Evolutionary conservation across 805 yeast genomes (phyloP), one percentile per base, ranked within the genome.

Genomic region (Sungouiella thailandica): DNA sequence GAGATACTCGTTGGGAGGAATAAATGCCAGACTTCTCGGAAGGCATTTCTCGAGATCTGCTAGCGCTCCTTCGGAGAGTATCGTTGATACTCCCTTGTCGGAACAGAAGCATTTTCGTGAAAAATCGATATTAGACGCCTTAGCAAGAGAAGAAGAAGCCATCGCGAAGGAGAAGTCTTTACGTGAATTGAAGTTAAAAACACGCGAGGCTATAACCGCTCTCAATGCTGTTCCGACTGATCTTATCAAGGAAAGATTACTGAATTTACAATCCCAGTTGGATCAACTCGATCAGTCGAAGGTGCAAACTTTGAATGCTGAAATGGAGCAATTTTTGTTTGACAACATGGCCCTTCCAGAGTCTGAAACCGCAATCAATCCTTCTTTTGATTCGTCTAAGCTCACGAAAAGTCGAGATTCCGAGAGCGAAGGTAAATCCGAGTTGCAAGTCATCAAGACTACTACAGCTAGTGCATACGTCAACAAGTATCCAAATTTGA

Each of bases 401-500:
- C n/a, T n/a, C n/a, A n/a, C n/a, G n/a, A n/a, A n/a, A n/a, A n/a
- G n/a, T n/a, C n/a, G n/a, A n/a, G n/a, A n/a, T n/a, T n/a, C n/a
- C n/a, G 15, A 13, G 4, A 34, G 32, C 15, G 39, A 42, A 12
- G 44, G 36, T 18, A 43, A 35, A 5, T 32, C 23, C 12, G 13
- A 28, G 16, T 31, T 43, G 13, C 56, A 38, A 27, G 47, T 39
- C 22, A 51, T 58, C 30, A 47, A 52, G 23, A 53, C 65, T 7
- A 63, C 68, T 4, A 49, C 66, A 6, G 49, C 58, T 10, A 53
- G 51, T 34, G 53, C 62, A 20, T 49, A 48, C 32, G 48, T 54
- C 23, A 50, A 41, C 26, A 43, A 59, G 30, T 81, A 69, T 55
- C 93, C 95, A 30, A 71, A 72, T 42, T 68, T 88, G 40, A 70